Conservation (phyloP, 331 rosid species). For the Malus hybrid region DNA sequence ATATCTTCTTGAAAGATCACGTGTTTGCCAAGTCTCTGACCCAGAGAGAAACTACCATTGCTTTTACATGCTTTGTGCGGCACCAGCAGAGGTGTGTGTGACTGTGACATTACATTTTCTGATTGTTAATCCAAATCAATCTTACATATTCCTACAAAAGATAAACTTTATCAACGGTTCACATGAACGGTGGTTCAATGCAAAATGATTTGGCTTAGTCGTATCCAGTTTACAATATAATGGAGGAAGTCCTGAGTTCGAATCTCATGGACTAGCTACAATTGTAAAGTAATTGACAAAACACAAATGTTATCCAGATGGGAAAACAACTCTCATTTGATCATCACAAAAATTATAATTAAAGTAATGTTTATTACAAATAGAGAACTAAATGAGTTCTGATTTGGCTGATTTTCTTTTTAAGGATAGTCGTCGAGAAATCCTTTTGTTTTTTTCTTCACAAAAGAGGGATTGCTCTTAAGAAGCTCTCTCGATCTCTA, state of each 20-base stretch:
- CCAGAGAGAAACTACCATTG: constrained; percentile 92
- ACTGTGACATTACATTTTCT: background rate
- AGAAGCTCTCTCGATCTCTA: background rate
- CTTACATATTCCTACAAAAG: background rate
- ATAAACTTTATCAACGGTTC: background rate
- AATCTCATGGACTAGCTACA: background rate
- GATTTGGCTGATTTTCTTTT: no score
- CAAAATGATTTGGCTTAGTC: background rate
- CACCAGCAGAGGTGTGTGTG: constrained; percentile 62
- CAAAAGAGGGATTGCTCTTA: background rate
- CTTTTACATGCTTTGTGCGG: constrained; percentile 88
- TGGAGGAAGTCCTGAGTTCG: background rate
- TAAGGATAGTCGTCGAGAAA: no score
- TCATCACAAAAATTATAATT: no score
- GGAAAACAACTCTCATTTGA: background rate
- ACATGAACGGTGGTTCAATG: background rate
- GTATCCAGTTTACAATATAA: background rate
- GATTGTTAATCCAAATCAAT: background rate
- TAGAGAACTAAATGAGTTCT: no score
- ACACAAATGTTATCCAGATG: background rate
- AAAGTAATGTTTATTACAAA: no score
- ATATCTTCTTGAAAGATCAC: constrained; percentile 78
- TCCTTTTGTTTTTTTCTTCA: background rate
- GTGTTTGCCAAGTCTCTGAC: constrained; percentile 80
- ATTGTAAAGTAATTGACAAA: background rate